Evolutionary conservation across 495 filamentous ascomycete genomes (phyloP).

Genomic region (Cladorrhinum samala): DNA sequence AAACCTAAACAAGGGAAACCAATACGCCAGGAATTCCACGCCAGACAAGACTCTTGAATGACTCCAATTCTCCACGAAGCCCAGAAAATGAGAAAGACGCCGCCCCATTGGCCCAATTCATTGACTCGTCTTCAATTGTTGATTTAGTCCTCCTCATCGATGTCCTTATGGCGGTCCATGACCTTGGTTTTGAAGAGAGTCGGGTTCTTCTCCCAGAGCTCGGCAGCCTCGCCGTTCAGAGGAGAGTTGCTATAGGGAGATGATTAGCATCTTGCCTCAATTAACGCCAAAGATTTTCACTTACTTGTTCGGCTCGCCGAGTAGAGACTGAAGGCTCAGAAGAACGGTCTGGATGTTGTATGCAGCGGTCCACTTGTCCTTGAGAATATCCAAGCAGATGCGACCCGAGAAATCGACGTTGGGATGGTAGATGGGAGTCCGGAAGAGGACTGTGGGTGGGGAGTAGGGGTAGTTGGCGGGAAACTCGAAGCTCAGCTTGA

Average conservation of each 20-base stretch:
- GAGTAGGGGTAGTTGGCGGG: slow-evolving; percentile 89
- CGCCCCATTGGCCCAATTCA: neutral
- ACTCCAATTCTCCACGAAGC: slow-evolving; percentile 37
- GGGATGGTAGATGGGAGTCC: slow-evolving; percentile 89
- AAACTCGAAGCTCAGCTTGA: slow-evolving; percentile 92
- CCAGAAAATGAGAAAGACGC: slow-evolving; percentile 5
- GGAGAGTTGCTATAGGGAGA: slow-evolving; percentile 66
- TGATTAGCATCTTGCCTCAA: slow-evolving; percentile 3
- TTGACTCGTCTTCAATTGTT: neutral
- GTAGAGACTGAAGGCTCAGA: slow-evolving; percentile 86
- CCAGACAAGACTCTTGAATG: slow-evolving; percentile 19
- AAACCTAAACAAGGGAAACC: slow-evolving; percentile 17
- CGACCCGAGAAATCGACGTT: slow-evolving; percentile 90
- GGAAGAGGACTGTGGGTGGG: slow-evolving; percentile 88
- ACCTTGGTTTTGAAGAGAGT: slow-evolving; percentile 78
- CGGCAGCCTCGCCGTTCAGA: slow-evolving; percentile 91
- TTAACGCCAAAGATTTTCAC: neutral
- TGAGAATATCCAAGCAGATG: slow-evolving; percentile 94
- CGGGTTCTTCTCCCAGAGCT: slow-evolving; percentile 88
- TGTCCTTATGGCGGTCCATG: slow-evolving; percentile 47
- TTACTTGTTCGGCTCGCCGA: slow-evolving; percentile 98
- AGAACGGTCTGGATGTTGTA: slow-evolving; percentile 93
- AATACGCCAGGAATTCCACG: slow-evolving; percentile 20
- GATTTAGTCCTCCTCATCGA: slow-evolving; percentile 47
- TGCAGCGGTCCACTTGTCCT: slow-evolving; percentile 93